A percentile compares a stretch with the other conserved stretches of the same genome.
Conservation (phyloP, 345 rosid genomes). For the Microcos paniculata region DNA sequence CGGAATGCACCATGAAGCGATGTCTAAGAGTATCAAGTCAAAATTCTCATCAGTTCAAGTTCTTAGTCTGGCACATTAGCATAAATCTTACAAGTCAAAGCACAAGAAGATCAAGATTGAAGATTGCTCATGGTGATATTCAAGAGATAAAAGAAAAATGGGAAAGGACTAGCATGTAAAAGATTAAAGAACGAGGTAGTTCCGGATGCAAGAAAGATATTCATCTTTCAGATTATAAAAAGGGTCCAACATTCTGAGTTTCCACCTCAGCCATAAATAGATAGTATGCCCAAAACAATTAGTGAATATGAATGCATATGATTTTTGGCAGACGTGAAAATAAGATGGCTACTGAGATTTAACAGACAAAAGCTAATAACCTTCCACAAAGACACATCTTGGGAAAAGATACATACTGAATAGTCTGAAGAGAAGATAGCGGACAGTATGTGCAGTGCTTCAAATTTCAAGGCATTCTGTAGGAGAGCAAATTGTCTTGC, state of each 20-base stretch:
- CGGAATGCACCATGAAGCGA: conserved; percentile 57
- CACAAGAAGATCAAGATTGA: neutral
- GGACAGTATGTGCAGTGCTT: conserved; percentile 77
- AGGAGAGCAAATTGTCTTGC: conserved; percentile 76
- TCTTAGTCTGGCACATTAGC: neutral
- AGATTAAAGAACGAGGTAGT: neutral
- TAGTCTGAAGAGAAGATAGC: conserved; percentile 60
- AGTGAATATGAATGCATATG: neutral
- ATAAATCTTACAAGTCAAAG: neutral
- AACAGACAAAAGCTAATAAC: neutral
- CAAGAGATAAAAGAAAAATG: neutral
- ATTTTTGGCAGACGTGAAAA: neutral
- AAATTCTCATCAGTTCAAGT: conserved; percentile 7
- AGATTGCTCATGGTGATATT: neutral
- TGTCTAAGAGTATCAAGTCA: conserved; percentile 39
- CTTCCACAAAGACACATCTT: neutral
- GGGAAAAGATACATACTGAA: conserved; percentile 36
- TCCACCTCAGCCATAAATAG: neutral
- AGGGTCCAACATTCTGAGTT: neutral
- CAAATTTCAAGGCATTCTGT: conserved; percentile 80
- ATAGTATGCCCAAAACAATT: neutral
- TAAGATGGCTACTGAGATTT: neutral
- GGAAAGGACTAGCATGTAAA: neutral
- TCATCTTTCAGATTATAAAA: neutral
- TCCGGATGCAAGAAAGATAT: neutral